phyloP scores from a whole-genome alignment of 495 filamentous ascomycete species.

The Penicillium silybi region DNA sequence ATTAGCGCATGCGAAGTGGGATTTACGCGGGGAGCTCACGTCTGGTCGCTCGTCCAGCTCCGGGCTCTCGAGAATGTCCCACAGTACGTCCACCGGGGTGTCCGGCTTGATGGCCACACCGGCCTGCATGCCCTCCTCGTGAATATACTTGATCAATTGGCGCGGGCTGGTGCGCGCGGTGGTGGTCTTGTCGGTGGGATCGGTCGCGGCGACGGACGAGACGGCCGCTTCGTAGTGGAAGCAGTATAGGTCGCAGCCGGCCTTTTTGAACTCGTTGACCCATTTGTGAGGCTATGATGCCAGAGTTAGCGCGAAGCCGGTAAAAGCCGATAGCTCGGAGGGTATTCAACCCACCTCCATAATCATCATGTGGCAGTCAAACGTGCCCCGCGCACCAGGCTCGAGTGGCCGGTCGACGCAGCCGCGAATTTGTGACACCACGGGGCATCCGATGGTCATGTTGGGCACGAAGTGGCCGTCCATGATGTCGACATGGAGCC shows the following conservation, averaged over 20 bases:
- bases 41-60: constrained; percentile 78
- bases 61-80: constrained; percentile 73
- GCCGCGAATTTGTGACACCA: constrained; percentile 86
- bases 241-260: constrained; percentile 96
- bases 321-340: background rate
- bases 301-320: background rate
- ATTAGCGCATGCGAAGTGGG: background rate
- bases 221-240: constrained; percentile 99
- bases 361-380: constrained; percentile 99
- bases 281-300: constrained; percentile 82
- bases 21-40: constrained; percentile 52
- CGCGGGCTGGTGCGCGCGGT: constrained; percentile 69
- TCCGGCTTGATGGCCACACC: constrained; percentile 95
- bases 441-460: constrained; percentile 92
- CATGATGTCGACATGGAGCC: constrained; percentile 80
- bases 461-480: constrained; percentile 98
- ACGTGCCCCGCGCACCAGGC: constrained; percentile 74
- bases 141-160: constrained; percentile 85
- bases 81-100: constrained; percentile 85
- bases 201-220: constrained; percentile 74
- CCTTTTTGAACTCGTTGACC: constrained; percentile 89
- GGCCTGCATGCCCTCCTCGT: constrained; percentile 81
- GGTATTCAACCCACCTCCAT: constrained; percentile 61
- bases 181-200: constrained; percentile 60
- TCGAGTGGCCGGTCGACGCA: constrained; percentile 64